phyloP scores from a whole-genome alignment of 2,329 filamentous ascomycete species.

The Dactylellina cionopaga region DNA sequence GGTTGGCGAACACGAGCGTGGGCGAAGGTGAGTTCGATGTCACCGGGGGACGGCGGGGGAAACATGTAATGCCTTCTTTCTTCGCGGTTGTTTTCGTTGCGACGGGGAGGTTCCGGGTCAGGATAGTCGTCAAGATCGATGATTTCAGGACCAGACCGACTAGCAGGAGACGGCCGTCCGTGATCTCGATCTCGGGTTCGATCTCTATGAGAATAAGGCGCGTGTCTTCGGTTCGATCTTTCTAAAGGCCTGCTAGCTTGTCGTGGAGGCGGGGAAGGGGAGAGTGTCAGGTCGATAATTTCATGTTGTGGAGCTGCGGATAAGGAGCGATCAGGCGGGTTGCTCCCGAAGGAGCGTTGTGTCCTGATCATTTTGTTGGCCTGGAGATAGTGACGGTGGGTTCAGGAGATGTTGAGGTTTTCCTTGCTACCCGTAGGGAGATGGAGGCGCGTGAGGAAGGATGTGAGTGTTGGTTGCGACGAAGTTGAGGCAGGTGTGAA shows the following conservation, averaged over 20 bases:
- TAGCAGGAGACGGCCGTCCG: constrained; percentile 1
- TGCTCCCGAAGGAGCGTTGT: constrained; percentile 11
- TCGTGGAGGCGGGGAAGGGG: constrained; percentile 37
- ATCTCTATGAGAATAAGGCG: constrained; percentile 33
- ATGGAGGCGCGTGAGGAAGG: constrained; percentile 6
- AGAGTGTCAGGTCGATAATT: constrained; percentile 40
- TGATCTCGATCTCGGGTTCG: constrained; percentile 5
- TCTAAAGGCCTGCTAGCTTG: constrained; percentile 20
- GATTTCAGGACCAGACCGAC: constrained; percentile 51
- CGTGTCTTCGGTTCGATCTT: constrained; percentile 2
- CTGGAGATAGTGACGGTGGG: constrained; percentile 14
- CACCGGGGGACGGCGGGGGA: constrained; percentile 24
- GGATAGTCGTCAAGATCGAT: constrained; percentile 58
- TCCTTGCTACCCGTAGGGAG: too few species aligned
- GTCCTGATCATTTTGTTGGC: constrained; percentile 25
- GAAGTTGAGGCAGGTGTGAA: constrained; percentile 2
- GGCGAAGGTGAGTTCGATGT: constrained; percentile 51
- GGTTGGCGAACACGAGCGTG: constrained; percentile 52
- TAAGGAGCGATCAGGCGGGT: constrained; percentile 4
- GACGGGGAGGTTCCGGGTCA: constrained; percentile 49
- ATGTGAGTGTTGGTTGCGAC: neutral
- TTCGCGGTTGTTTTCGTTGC: constrained; percentile 23
- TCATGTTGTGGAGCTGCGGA: constrained; percentile 2
- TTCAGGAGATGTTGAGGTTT: too few species aligned
- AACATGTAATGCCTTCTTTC: constrained; percentile 25